Conservation (phyloP, 1,139 yeast species). For the Hemisphaericaspora subhashii region DNA sequence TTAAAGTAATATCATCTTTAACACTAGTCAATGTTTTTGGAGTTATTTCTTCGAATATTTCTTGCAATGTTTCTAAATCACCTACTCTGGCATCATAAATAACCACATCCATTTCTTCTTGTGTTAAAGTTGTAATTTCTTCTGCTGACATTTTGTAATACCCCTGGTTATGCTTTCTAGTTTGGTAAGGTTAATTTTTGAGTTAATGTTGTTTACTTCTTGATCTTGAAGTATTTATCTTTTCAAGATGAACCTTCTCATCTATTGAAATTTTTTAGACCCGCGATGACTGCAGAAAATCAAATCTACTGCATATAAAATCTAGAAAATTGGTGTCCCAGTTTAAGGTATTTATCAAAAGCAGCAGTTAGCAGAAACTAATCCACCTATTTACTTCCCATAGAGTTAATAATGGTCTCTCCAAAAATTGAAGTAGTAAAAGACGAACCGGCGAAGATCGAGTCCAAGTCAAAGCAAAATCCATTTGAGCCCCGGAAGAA, state of each 20-base stretch:
- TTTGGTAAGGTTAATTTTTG: neutral
- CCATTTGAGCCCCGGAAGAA: slow-evolving; percentile 31
- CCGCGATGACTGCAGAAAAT: too few species aligned
- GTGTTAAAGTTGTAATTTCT: slow-evolving; percentile 25
- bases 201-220: too few species aligned
- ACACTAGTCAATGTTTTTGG: slow-evolving; percentile 49
- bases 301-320: too few species aligned
- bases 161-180: neutral
- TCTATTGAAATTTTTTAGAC: too few species aligned
- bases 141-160: slow-evolving; percentile 5
- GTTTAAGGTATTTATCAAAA: too few species aligned
- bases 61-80: slow-evolving; percentile 71
- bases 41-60: slow-evolving; percentile 64
- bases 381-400: too few species aligned
- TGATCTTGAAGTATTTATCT: too few species aligned
- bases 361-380: too few species aligned
- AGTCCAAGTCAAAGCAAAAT: slow-evolving; percentile 20
- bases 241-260: too few species aligned
- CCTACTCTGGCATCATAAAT: slow-evolving; percentile 85
- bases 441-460: slow-evolving; percentile 4
- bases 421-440: slow-evolving; percentile 31
- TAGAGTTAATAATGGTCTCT: slow-evolving; percentile 15
- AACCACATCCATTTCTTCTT: slow-evolving; percentile 81
- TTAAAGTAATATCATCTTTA: slow-evolving; percentile 61
- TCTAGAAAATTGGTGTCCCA: too few species aligned